Conservation (phyloP, 1,284 basidiomycete species). For the Puccinia brachypodii region DNA sequence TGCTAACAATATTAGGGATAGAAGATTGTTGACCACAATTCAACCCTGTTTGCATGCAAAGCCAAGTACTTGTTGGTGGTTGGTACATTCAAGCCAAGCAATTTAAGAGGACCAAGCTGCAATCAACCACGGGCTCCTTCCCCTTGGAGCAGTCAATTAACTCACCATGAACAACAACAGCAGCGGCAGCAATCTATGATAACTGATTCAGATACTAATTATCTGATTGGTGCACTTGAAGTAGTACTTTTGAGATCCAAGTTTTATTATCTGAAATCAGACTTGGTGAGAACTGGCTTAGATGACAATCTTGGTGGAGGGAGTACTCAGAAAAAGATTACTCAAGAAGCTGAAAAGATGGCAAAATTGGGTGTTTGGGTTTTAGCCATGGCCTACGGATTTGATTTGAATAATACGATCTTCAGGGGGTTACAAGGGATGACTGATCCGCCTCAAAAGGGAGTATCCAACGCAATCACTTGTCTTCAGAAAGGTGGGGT, state of each 20-base stretch:
- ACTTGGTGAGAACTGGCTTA: constrained; percentile 70
- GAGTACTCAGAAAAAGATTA: constrained; percentile 67
- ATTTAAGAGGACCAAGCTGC: constrained; percentile 57
- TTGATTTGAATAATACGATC: constrained; percentile 65
- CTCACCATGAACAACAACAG: no score
- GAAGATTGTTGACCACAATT: constrained; percentile 72
- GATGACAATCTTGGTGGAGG: constrained; percentile 70
- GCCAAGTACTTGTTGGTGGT: constrained; percentile 87
- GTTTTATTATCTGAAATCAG: constrained; percentile 78
- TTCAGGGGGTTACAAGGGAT: constrained; percentile 94
- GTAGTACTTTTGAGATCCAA: constrained; percentile 79
- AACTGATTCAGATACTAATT: constrained; percentile 70
- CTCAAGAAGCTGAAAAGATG: constrained; percentile 69
- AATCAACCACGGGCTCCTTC: not conserved
- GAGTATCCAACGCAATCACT: constrained; percentile 82
- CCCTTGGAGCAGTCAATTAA: constrained; percentile 42
- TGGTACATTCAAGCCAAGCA: constrained; percentile 62
- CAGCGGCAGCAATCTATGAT: not conserved
- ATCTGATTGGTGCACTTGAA: constrained; percentile 91
- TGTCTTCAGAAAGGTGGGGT: constrained; percentile 80
- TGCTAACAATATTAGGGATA: constrained; percentile 70
- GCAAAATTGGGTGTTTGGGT: constrained; percentile 78
- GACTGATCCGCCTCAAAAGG: constrained; percentile 89
- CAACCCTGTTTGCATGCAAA: constrained; percentile 86
- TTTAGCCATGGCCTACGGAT: constrained; percentile 83